Conservation (phyloP, 768 basidiomycete species). For the Kondoa malvinella region DNA sequence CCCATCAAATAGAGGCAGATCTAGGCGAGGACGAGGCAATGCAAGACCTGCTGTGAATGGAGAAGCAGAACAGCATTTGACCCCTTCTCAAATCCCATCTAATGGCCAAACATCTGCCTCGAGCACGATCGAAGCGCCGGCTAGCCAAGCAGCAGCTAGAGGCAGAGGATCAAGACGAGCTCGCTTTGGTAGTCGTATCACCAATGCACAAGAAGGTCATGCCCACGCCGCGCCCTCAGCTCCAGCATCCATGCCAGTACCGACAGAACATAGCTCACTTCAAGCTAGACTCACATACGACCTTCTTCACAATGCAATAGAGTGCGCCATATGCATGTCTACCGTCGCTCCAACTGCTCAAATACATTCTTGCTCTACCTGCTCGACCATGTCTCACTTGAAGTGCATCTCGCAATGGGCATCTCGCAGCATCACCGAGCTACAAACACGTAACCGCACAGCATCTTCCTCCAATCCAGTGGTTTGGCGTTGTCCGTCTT, state of each 20-base stretch:
- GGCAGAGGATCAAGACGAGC: neutral
- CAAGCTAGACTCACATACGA: slow-evolving; percentile 2
- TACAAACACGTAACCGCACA: slow-evolving; percentile 36
- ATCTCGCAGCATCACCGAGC: slow-evolving; percentile 40
- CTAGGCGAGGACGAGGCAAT: neutral
- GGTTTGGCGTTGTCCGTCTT: slow-evolving; percentile 82
- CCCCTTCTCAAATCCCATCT: neutral
- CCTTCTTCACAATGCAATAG: neutral
- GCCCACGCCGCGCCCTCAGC: neutral
- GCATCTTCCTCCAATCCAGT: slow-evolving; percentile 31
- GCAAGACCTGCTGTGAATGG: neutral
- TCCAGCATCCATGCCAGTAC: neutral
- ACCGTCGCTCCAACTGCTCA: slow-evolving; percentile 58
- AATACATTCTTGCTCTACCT: slow-evolving; percentile 72
- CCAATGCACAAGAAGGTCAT: neutral
- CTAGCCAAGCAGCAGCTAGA: neutral
- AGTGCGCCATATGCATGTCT: slow-evolving; percentile 56
- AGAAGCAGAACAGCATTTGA: neutral
- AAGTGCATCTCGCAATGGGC: slow-evolving; percentile 84
- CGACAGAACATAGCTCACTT: slow-evolving; percentile 1
- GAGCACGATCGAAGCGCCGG: neutral
- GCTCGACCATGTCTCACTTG: slow-evolving; percentile 81
- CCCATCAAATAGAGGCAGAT: neutral
- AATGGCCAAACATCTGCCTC: neutral
- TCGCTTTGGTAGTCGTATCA: neutral